phyloP scores from a whole-genome alignment of 1,139 yeast species.

The Pneumocystis jirovecii region DNA sequence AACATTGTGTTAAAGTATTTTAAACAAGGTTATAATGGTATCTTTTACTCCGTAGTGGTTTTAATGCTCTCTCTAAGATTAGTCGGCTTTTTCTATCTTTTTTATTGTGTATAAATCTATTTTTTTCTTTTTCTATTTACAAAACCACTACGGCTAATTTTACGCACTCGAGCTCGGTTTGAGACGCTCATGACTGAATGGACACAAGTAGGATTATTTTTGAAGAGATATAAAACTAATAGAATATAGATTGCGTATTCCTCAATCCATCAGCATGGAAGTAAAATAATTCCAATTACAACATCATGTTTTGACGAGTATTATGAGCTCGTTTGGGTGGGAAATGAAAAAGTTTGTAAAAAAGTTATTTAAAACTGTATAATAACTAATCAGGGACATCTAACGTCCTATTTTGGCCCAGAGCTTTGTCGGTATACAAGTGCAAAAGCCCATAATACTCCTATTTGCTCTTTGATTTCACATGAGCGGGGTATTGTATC shows the following conservation, averaged over 20 bases:
- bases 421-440: conserved; percentile 32
- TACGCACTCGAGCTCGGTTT: too few relatives aligned
- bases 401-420: conserved; percentile 32
- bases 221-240: background rate
- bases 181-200: background rate
- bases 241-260: background rate
- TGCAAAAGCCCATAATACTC: conserved; percentile 22
- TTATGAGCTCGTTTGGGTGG: conserved; percentile 72
- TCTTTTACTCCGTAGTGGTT: too few relatives aligned
- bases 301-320: conserved; percentile 51
- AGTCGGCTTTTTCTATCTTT: too few relatives aligned
- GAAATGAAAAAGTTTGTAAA: conserved; percentile 39
- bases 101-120: too few relatives aligned
- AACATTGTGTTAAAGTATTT: too few relatives aligned
- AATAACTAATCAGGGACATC: conserved; percentile 31
- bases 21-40: too few relatives aligned
- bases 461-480: conserved; percentile 23
- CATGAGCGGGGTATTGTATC: conserved; percentile 24
- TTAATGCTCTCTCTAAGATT: too few relatives aligned
- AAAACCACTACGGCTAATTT: too few relatives aligned
- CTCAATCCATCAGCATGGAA: background rate
- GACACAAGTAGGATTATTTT: background rate
- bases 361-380: conserved; percentile 21
- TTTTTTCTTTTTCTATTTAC: background rate
- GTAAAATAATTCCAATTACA: conserved; percentile 16